Base-by-base conservation (phyloP, 2,329 filamentous ascomycete genomes). In the Cladosporium velox region DNA sequence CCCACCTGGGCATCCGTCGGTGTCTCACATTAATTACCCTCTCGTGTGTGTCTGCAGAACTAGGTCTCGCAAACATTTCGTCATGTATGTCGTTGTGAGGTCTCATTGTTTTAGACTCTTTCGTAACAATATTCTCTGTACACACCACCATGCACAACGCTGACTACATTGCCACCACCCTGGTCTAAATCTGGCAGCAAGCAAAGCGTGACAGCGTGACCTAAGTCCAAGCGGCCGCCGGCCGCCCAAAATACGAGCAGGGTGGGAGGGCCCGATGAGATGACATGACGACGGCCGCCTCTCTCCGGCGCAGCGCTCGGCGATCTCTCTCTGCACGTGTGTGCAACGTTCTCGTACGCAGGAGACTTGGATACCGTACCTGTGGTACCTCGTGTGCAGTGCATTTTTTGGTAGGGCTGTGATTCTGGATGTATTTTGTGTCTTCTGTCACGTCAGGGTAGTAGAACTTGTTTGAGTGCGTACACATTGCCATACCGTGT, bases 231-330 rank as follows among this genome's bases (percentile, higher is more conserved):
- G 52, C 52, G 52, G 52, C 41, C 18, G 28, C 28, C 52, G 6
- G 38, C 18, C 18, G 38, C 38, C 38, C 18, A 30, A 55, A 21
- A 47, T 55, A 55, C 52, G 52, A 55, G 51, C 51, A 41, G 38
- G 38, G 11, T 55, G 15, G 28, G 52, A 55, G 52, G 52, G 52
- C 52, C 41, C 52, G 52, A 55, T 54, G 51, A 54, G n/a, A 30
- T 32, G 52, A n/a, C 38, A 44, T 44, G 38, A 21, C 38, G 38
- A 34, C 52, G 52, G 52, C 12, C 38, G 34, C 34, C 28, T 15
- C 38, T n/a, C 38, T 44, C 38, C 18, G 28, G 52, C 52, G 18
- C 52, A 55, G 30, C 28, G 28, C 8, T 32, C 28, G 15, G 32
- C 49, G 30, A 30, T 32, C 24, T 32, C 24, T 32, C 24, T 28